Evolutionary conservation across 345 rosid genomes (phyloP), one percentile per base, ranked within the genome.

Genomic region (Salix viminalis): DNA sequence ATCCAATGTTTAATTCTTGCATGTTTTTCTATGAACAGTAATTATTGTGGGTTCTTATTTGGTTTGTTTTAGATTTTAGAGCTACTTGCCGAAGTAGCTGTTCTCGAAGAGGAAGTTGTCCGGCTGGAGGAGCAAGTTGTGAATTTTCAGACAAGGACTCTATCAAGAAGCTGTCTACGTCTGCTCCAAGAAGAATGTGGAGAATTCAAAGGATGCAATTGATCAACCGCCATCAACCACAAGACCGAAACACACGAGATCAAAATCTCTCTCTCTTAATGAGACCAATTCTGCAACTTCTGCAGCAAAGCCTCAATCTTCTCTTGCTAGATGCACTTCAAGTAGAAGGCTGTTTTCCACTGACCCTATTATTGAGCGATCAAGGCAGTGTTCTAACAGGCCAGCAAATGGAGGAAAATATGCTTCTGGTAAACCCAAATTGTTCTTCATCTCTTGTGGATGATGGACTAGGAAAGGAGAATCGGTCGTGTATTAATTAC

Each of bases 91-190:
- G 82, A 79, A 74, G 82, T 79, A 23, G 82, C 82, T 44, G 75
- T 79, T 14, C 64, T 79, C 69, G 82, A 79, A 67, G 82, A 79
- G 65, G 82, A 79, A 37, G 77, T 79, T 18, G 71, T 79, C 48
- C 70, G 82, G 21, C 82, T 79, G 8, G 82, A 79, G 36, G 82
- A 79, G 39, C 75, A 79, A 69, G 61, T 74, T 61, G 82, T 79
- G 44, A 74, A 74, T 74, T 79, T 79, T 79, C 39, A 74, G 82
- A 79, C 82, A 62, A 74, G 82, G 78, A 48, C 74, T 80, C 10
- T 95, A 91, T 81, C 90, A 89, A 76, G 97, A 95, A 86, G 97
- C 97, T 74, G 90, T 88, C 24, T 89, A 81, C 83, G 83, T 73
- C 54, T 90, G 97, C 30, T 87, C 93, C 12, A 90, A 87, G 84